A percentile compares a stretch with the other conserved stretches of the same genome.
phyloP scores from a whole-genome alignment of 257 asterid species.

The Solanum lycopersicoides region DNA sequence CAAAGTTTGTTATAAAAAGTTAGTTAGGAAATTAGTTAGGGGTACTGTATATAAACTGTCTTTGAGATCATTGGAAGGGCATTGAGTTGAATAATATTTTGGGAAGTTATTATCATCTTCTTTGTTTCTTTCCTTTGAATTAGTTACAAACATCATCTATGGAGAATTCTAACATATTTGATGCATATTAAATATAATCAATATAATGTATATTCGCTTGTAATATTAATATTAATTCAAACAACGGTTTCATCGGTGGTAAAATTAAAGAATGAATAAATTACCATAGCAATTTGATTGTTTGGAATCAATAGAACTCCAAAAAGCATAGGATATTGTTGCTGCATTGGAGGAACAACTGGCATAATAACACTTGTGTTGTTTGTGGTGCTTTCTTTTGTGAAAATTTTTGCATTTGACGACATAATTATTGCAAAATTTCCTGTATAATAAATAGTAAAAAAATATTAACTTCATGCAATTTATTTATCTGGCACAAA shows the following conservation, averaged over 20 bases:
- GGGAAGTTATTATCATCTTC: no score
- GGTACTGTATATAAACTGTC: no score
- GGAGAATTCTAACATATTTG: no score
- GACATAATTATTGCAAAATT: neutral
- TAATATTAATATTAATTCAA: neutral
- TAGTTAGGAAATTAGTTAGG: no score
- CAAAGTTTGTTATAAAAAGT: no score
- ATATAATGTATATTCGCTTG: neutral
- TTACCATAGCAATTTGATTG: neutral
- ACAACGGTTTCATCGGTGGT: neutral
- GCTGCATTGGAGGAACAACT: neutral
- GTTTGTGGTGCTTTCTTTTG: neutral
- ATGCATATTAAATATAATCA: neutral
- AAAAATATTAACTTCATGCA: neutral
- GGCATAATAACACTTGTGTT: neutral
- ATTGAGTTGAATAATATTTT: no score
- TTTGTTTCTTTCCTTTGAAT: no score
- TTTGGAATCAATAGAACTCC: neutral
- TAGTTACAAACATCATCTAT: no score
- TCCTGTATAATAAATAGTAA: no score
- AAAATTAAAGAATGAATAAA: neutral
- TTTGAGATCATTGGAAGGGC: no score
- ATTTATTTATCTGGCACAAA: neutral
- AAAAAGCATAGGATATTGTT: neutral
- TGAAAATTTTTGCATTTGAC: neutral